Conservation (phyloP, 305 asterid genomes). For the Solanum aculeatissimum region DNA sequence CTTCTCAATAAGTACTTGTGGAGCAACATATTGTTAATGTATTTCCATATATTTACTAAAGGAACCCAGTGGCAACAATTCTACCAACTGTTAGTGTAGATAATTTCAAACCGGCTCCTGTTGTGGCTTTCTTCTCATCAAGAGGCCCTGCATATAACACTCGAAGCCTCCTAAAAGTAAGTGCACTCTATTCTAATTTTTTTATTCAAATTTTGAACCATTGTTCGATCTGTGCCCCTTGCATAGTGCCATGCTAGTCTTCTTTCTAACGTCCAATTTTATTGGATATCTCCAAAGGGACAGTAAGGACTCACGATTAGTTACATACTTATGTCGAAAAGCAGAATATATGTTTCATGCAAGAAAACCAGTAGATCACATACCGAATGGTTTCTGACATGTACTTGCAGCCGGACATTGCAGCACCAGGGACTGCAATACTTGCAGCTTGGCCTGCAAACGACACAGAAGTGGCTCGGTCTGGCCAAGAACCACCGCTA, state of each 20-base stretch:
- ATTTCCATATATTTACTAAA: neutral
- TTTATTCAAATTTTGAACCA: neutral
- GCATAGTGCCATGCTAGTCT: neutral
- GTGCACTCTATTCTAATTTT: neutral
- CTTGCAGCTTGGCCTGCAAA: conserved; percentile 66
- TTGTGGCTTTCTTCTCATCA: conserved; percentile 41
- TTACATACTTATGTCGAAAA: neutral
- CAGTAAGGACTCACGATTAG: neutral
- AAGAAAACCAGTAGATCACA: neutral
- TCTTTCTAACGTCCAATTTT: neutral
- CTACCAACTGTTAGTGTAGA: conserved; percentile 28
- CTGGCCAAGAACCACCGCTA: conserved; percentile 21
- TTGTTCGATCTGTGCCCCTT: neutral
- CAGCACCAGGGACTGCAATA: conserved; percentile 74
- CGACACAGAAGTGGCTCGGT: conserved; percentile 1
- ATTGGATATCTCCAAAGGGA: neutral
- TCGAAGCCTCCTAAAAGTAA: conserved; percentile 46
- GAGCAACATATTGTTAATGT: neutral
- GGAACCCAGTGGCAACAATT: conserved; percentile 43
- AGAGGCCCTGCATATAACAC: conserved; percentile 37
- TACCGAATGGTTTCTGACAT: neutral
- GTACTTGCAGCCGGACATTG: conserved; percentile 55
- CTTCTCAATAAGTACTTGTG: neutral
- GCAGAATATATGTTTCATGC: neutral
- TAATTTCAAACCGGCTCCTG: conserved; percentile 48